Base-by-base conservation (phyloP, 2,329 filamentous ascomycete genomes). In the Neofusicoccum sp. region DNA sequence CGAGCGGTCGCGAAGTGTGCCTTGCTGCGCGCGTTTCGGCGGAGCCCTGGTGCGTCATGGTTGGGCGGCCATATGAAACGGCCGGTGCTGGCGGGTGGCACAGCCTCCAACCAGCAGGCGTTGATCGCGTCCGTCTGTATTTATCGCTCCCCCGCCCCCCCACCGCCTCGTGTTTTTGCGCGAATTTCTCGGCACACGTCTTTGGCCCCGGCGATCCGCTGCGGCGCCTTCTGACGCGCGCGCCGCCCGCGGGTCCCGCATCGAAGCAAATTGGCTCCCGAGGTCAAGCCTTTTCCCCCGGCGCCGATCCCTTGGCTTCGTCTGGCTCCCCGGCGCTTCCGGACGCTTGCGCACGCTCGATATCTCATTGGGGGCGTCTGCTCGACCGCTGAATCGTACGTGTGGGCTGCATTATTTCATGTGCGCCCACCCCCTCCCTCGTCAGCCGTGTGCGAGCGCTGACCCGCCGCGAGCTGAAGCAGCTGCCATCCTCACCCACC, bases 141-240 rank as follows among this genome's bases (percentile, higher is more conserved):
- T 34, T n/a, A 33, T 7, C 24, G 8, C 24, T 16, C 43, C 43
- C 16, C 20, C 12, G 6, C 12, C 12, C 16, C n/a, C 24, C 36
- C 28, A 24, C 33, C 28, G 6, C 26, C 38, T 56, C 51, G 51
- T 56, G 51, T 56, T 56, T 20, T 12, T 56, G 51, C 51, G 51
- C 36, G 36, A 43, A 56, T 56, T 56, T 56, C 51, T 44, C 51
- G 51, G 38, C 51, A 12, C 9, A 7, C 51, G 36, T 33, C 26
- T 26, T 12, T 38, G 24, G 20, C 20, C 20, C 20, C 20, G 20
- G 20, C 20, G 20, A 20, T 20, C 20, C 20, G 20, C 20, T 20
- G 20, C 20, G 20, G 20, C 20, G 20, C 20, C 20, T 20, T 16
- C 9, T 5, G 16, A 12, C 16, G n/a, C 16, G 30, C 20, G 26